Base-by-base conservation (phyloP, 345 rosid species). In the Hirschfeldia incana region DNA sequence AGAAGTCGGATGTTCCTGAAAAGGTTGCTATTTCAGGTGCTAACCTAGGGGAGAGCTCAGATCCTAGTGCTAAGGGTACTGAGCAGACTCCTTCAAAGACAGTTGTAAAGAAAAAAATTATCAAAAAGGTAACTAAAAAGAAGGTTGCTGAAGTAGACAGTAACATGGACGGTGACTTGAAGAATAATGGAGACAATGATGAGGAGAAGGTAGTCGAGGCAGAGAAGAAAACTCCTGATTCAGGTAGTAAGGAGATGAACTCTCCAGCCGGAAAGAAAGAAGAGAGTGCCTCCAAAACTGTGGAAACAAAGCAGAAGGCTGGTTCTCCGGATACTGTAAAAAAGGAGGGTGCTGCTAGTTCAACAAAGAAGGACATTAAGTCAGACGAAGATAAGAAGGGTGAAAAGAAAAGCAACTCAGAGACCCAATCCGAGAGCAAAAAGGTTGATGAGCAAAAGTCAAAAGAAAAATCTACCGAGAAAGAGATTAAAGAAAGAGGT, bases 111-210 rank as follows among this genome's bases (percentile, higher is more conserved):
- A 93, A 85, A 85, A 93, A 91, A 82, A 76, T 93, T 55, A 83
- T 95, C 67, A 95, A 85, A 83, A 89, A 91, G 83, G 97, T 95
- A n/a, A 80, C 89, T 66, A 93, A 89, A 85, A 86, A 86, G 82
- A 95, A 93, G 87, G 83, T 84, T 32, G 65, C 86, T 68, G 86
- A 80, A 61, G 83, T 44, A 74, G 78, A 84, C 66, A 76, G 32
- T 37, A 83, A 64, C 75, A 80, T 65, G 72, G 81, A 65, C 42
- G 76, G 62, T 73, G 90, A 78, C 70, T 63, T 66, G 12, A 84
- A 85, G 84, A 78, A 75, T 59, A 89, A 78, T 65, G 88, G 73
- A 21, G 80, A 73, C 76, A 74, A 53, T 73, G 88, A 81, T 82
- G 87, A 76, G 75, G 79, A 49, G 49, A 84, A 73, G 28, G 84